Base-by-base conservation (phyloP, 306 rosid species). In the Spatholobus suberectus region DNA sequence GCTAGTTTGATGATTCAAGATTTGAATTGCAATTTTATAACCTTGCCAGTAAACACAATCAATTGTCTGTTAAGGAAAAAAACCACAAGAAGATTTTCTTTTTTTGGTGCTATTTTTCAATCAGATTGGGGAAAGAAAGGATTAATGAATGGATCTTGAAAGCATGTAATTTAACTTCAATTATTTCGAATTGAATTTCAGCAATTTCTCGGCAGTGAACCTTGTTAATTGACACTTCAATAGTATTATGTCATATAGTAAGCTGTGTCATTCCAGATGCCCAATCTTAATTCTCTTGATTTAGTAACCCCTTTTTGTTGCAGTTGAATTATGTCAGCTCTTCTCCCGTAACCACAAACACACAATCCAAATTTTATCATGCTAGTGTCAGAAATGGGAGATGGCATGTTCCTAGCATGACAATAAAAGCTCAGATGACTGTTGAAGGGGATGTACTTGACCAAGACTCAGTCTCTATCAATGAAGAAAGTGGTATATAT, bases 381-480 rank as follows among this genome's bases (percentile, higher is more conserved):
- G 79, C 79, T 55, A 57, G 74, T 32, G 71, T 47, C 13, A 87
- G 82, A 87, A 85, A 76, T 61, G 88, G 82, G 23, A 57, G 87
- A 52, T 78, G 76, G 68, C 81, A 61, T 47, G 84, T 73, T 81
- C 71, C 85, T 62, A 57, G 58, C 70, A 77, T 75, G 61, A 70
- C 81, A 43, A 73, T 88, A 17, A 86, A 82, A 77, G 89, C 92
- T 52, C 90, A 92, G 80, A 8, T 44, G 44, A 68, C 84, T 63
- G 88, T 86, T 65, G 97, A 86, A 81, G 92, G 90, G 81, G 91
- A 86, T 72, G 87, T 90, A 27, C 17, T 85, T 24, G 88, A 88
- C 85, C 87, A 86, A 80, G 87, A 90, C 70, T 57, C 91, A 6
- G 65, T 47, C 27, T 1, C 67, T 47, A 58, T 10, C 78, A 69